Evolutionary conservation across 2,329 filamentous ascomycete genomes (phyloP), one percentile per base, ranked within the genome.

Genomic region (Neospermospora avenae): DNA sequence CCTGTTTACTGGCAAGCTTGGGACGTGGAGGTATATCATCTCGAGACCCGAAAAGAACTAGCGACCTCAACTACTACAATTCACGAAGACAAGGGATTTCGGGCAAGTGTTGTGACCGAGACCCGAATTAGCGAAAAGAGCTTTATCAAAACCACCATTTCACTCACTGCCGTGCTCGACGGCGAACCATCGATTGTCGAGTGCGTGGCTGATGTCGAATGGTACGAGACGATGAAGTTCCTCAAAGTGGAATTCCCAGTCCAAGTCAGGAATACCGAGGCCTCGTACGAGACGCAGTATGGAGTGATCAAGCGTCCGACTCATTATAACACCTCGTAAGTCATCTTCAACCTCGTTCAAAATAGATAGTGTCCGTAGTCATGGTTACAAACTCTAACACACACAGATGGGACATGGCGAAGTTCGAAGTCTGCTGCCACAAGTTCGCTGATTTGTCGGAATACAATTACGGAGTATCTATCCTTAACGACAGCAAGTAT

Each of bases 241-340:
- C 83, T 99, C 71, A 99, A 99, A 80, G 93, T 98, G 55, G 95
- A 99, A 74, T 99, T 99, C 77, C 93, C 95, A 0, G 93, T 97
- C 64, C 88, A 96, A 70, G 82, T 98, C 64, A 84, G 86, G 67
- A 97, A 93, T 76, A 96, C 89, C 0, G 92, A 97, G 75, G 95
- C 95, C 28, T 90, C 87, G 13, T 99, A 99, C 74, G 95, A 99
- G 75, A 96, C 91, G 5, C 93, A 96, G 70, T 99, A 91, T 71
- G 93, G 93, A 67, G 85, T 97, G 67, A 87, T 95, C 64, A 85
- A 86, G 67, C 85, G 95, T 25, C 93, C 95, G 2, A 99, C 95
- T 0, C 95, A 99, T 77, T 98, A 97, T 82, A 99, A 99, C 77
- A 99, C 95, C 2, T 88, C 80, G 78, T 85, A 83, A 68, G 73